Percentiles rank a stretch among this genome's conserved stretches.
Conservation (phyloP, 352 stramenopile genomes). For the Phytopythium kandeliae region DNA sequence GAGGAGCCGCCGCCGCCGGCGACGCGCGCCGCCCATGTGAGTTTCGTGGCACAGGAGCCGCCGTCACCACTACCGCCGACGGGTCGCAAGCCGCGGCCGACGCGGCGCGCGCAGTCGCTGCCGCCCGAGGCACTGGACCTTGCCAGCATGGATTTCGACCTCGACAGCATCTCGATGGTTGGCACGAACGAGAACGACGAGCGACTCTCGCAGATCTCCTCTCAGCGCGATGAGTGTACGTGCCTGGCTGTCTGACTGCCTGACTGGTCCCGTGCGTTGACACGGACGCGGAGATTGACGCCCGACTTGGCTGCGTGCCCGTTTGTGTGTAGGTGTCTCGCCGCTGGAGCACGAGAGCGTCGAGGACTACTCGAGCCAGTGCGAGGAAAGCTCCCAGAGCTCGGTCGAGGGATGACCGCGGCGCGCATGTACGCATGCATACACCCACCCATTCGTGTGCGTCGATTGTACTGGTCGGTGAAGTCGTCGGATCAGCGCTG, state of each 20-base stretch:
- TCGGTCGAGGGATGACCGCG: constrained; percentile 29
- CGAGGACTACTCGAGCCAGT: constrained; percentile 74
- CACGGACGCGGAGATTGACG: constrained; percentile 2
- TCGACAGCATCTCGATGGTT: constrained; percentile 79
- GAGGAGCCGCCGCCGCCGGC: constrained; percentile 16
- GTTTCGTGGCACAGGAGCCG: constrained; percentile 16
- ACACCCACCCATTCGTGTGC: too few relatives aligned
- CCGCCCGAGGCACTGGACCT: constrained; percentile 50
- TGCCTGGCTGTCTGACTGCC: constrained; percentile 3
- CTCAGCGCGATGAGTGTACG: constrained; percentile 66
- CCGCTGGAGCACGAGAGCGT: constrained; percentile 61
- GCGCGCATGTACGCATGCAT: neutral
- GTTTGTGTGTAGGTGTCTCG: constrained; percentile 49
- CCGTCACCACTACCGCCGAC: constrained; percentile 27
- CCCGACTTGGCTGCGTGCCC: constrained; percentile 1
- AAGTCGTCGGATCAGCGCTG: too few relatives aligned
- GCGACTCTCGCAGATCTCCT: constrained; percentile 67
- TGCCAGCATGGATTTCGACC: constrained; percentile 60
- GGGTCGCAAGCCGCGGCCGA: constrained; percentile 15
- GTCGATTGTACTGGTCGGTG: too few relatives aligned
- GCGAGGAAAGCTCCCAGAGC: constrained; percentile 80
- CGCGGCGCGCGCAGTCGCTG: constrained; percentile 56
- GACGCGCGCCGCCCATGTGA: constrained; percentile 11
- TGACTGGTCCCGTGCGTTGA: neutral
- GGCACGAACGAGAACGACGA: constrained; percentile 54